phyloP scores from a whole-genome alignment of 768 basidiomycete species.

The Russula vinacea region DNA sequence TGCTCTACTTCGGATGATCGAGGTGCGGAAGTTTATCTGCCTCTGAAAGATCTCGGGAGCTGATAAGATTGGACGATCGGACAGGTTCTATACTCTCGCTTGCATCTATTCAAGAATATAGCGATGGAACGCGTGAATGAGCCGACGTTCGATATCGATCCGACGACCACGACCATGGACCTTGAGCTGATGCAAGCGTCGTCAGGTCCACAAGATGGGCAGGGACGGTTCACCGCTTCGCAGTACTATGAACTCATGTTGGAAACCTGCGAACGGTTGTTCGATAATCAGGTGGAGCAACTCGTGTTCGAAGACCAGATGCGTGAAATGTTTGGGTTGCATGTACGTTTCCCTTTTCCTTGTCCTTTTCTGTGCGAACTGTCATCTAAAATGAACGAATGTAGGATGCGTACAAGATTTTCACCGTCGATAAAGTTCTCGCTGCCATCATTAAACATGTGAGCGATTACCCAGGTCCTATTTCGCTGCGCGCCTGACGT shows the following conservation, averaged over 20 bases:
- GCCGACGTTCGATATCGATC: constrained; percentile 30
- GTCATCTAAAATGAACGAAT: neutral
- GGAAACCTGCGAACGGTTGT: constrained; percentile 83
- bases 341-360: constrained; percentile 43
- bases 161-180: constrained; percentile 41
- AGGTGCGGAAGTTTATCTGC: constrained; percentile 51
- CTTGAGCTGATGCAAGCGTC: constrained; percentile 38
- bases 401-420: constrained; percentile 80
- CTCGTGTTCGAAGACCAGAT: constrained; percentile 86
- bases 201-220: constrained; percentile 30
- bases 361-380: neutral
- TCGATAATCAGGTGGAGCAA: constrained; percentile 90
- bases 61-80: constrained; percentile 1
- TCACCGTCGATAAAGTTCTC: constrained; percentile 91
- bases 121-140: constrained; percentile 47
- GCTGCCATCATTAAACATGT: constrained; percentile 89
- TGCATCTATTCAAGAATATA: constrained; percentile 75
- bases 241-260: constrained; percentile 83
- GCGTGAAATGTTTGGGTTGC: constrained; percentile 80
- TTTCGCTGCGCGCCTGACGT: neutral
- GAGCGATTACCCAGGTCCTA: constrained; percentile 22
- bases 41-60: neutral
- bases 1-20: constrained; percentile 74
- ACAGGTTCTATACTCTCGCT: constrained; percentile 78
- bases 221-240: constrained; percentile 44